Evolutionary conservation across 2,329 filamentous ascomycete species (phyloP).

Genomic region (Dryadomyces quercus-mongolicae): DNA sequence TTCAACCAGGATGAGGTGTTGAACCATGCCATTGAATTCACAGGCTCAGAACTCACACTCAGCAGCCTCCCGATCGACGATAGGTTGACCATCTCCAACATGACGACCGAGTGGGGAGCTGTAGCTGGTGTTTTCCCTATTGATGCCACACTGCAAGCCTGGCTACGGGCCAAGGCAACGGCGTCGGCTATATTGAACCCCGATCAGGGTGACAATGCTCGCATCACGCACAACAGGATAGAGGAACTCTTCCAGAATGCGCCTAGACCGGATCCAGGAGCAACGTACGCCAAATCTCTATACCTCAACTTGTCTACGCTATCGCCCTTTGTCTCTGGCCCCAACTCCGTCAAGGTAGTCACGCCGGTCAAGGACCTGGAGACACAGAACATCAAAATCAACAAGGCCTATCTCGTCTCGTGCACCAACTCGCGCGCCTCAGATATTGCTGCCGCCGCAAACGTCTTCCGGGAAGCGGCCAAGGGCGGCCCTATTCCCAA

Average conservation of each 20-base stretch:
- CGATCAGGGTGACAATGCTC: slow-evolving; percentile 26
- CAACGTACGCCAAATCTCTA: slow-evolving; percentile 71
- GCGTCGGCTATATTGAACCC: slow-evolving; percentile 47
- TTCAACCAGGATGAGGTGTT: slow-evolving; percentile 83
- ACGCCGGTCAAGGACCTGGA: slow-evolving; percentile 67
- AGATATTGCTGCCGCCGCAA: slow-evolving; percentile 70
- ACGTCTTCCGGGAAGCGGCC: slow-evolving; percentile 72
- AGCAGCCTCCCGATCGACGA: slow-evolving; percentile 53
- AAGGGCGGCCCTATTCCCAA: slow-evolving; percentile 52
- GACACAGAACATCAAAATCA: slow-evolving; percentile 58
- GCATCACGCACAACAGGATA: slow-evolving; percentile 61
- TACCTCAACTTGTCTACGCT: slow-evolving; percentile 75
- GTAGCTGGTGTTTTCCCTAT: slow-evolving; percentile 63
- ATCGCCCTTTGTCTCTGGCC: slow-evolving; percentile 73
- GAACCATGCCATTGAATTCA: slow-evolving; percentile 85
- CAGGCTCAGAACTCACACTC: slow-evolving; percentile 68
- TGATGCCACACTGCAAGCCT: slow-evolving; percentile 56
- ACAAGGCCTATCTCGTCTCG: slow-evolving; percentile 79
- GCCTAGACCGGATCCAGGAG: slow-evolving; percentile 60
- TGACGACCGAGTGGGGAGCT: slow-evolving; percentile 69
- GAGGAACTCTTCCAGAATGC: slow-evolving; percentile 59
- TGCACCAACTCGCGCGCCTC: slow-evolving; percentile 81
- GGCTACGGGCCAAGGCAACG: slow-evolving; percentile 69
- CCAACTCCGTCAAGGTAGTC: slow-evolving; percentile 81
- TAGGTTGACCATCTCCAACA: slow-evolving; percentile 59